Evolutionary conservation across 208 protist genomes (phyloP).

Genomic region (Wallacemonas sp.): DNA sequence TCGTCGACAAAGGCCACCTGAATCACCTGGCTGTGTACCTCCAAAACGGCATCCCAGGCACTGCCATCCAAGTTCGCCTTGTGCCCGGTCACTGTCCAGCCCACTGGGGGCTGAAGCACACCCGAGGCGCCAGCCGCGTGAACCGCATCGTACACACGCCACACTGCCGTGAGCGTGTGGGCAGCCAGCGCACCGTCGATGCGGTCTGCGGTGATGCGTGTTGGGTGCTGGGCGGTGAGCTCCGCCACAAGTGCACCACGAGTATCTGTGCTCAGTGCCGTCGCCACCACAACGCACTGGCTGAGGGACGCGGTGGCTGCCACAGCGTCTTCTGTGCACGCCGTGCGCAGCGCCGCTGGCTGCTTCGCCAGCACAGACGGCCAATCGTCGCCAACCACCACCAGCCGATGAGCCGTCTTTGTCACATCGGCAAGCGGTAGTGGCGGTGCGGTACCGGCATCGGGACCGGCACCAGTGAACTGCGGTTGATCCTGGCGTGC

Average conservation of each 20-base stretch:
- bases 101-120: neutral
- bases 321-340: neutral
- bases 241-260: neutral
- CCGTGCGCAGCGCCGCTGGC: neutral
- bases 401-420: neutral
- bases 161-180: neutral
- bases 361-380: neutral
- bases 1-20: neutral
- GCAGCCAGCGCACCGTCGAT: neutral
- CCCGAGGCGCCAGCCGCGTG: neutral
- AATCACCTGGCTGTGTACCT: neutral
- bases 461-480: too few relatives aligned
- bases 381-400: neutral
- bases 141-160: neutral
- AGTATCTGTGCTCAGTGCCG: neutral
- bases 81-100: neutral
- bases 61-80: neutral
- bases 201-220: neutral
- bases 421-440: neutral
- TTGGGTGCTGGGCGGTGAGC: neutral
- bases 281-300: neutral
- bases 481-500: too few relatives aligned
- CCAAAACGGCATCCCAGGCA: neutral
- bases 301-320: neutral
- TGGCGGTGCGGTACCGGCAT: neutral